Evolutionary conservation across 2,329 filamentous ascomycete genomes (phyloP).

Genomic region (Pseudonectria buxi): DNA sequence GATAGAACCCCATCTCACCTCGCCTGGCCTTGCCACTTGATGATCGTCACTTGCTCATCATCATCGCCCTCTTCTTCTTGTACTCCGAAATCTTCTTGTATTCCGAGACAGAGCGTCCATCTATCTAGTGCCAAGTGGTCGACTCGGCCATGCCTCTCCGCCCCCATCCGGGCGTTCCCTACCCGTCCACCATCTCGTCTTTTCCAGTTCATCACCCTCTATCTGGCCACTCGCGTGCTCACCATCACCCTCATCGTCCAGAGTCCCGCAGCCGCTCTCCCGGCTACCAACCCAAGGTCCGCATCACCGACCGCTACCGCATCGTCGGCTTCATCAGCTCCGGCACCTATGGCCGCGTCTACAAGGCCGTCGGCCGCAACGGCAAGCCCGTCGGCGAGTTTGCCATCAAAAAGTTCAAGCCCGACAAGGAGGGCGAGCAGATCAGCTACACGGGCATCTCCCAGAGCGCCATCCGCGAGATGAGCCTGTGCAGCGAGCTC

Average conservation of each 20-base stretch:
- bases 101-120: not conserved
- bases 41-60: slow-evolving; percentile 1
- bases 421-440: slow-evolving; percentile 94
- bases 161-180: slow-evolving; percentile 24
- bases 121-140: slow-evolving; percentile 8
- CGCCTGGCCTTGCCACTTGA: slow-evolving; percentile 5
- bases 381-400: slow-evolving; percentile 60
- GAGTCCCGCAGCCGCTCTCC: slow-evolving; percentile 48
- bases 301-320: slow-evolving; percentile 87
- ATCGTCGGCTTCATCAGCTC: slow-evolving; percentile 98
- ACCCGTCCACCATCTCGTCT: slow-evolving; percentile 7
- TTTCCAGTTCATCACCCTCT: slow-evolving; percentile 18
- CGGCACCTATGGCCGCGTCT: slow-evolving; percentile 95
- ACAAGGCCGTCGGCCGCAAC: slow-evolving; percentile 75
- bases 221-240: slow-evolving; percentile 8
- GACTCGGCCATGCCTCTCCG: slow-evolving; percentile 29
- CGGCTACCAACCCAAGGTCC: slow-evolving; percentile 68
- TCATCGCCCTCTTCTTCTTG: slow-evolving; percentile 2
- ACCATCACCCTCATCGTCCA: slow-evolving; percentile 34
- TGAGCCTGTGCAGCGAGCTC: slow-evolving; percentile 92
- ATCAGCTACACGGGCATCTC: slow-evolving; percentile 96
- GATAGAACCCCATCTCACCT: slow-evolving; percentile 6
- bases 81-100: not conserved
- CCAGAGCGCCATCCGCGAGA: slow-evolving; percentile 93
- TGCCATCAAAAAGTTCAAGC: slow-evolving; percentile 99